Conservation (phyloP, 2,329 filamentous ascomycete genomes). For the Orbilia blumenaviensis region DNA sequence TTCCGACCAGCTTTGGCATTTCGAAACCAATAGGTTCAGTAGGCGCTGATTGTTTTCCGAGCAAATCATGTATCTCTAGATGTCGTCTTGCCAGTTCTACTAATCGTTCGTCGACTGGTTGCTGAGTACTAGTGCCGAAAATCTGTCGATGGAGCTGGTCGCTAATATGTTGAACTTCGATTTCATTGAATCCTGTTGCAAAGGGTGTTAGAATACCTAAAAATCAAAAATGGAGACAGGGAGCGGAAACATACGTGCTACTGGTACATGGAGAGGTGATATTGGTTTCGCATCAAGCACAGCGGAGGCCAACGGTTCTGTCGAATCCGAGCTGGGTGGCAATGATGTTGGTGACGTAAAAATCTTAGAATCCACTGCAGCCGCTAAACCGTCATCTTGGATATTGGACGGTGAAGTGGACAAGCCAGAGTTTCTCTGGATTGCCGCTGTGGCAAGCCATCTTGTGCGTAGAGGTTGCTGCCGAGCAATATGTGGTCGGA, state of each 20-base stretch:
- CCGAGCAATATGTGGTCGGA: conserved; percentile 6
- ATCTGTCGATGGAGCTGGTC: conserved; percentile 82
- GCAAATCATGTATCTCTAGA: conserved; percentile 81
- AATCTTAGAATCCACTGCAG: not conserved
- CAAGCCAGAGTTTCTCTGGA: not conserved
- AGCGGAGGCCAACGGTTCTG: not conserved
- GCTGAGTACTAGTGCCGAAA: conserved; percentile 69
- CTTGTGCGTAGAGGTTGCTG: conserved; percentile 13
- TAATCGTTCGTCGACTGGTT: conserved; percentile 73
- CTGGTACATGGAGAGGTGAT: too few species aligned
- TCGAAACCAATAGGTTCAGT: conserved; percentile 82
- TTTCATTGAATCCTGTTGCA: conserved; percentile 82
- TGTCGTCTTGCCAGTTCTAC: conserved; percentile 84
- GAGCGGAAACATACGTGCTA: conserved; percentile 27
- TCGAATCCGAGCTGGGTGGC: not conserved
- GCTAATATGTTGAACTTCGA: conserved; percentile 94
- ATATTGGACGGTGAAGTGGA: not conserved
- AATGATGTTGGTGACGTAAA: not conserved
- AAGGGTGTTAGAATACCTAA: conserved; percentile 57
- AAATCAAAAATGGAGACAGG: not conserved
- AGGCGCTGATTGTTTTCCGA: conserved; percentile 87
- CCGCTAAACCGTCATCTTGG: not conserved
- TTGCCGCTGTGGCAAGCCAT: conserved; percentile 22
- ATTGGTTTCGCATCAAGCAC: not conserved
- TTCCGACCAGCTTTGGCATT: conserved; percentile 79